Evolutionary conservation across 148 eudicot species (phyloP), one percentile per base, ranked within the genome.

Genomic region (Diospyros lotus): DNA sequence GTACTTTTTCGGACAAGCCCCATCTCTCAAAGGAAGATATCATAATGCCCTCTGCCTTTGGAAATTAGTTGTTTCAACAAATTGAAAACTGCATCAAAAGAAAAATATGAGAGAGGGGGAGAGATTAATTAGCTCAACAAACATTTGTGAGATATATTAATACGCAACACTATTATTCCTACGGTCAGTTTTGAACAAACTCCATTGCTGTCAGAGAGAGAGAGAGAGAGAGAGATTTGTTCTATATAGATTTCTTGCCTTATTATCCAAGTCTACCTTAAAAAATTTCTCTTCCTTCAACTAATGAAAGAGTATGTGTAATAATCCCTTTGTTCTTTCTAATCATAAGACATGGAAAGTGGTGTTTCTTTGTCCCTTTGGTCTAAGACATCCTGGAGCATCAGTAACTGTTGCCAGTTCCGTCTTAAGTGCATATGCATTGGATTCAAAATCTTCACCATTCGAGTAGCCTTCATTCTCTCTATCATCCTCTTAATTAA

Each of bases 211-310:
- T 9, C 8, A 41, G 38, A 54, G 64, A 66, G 40, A 12, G 17
- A 54, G 1, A n/a, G 48, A 40, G 58, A 40, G 72, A 51, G 59
- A 51, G 2, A 14, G 52, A 48, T 48, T 48, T 48, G 11, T 72
- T 44, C n/a, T 65, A 58, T 54, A 17, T 67, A 55, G 73, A 41
- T 53, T 70, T 55, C 73, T 70, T 70, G 60, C 62, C 73, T 53
- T 69, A 61, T 69, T 69, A 54, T 69, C 17, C 61, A 52, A 69
- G 18, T 43, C 61, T 69, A 69, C 73, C 58, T 55, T 69, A 28
- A 53, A 54, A 39, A 15, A 40, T 48, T 48, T 8, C 52, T 8
- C 52, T 48, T 4, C 8, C 8, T 8, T 48, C 52, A 48, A 48
- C 52, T 48, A 48, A 18, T 38, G 7, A 62, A 62, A 28, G 11